Percentiles rank a stretch among this genome's conserved stretches.
Conservation (phyloP, 257 asterid species). For the Lycium barbarum region DNA sequence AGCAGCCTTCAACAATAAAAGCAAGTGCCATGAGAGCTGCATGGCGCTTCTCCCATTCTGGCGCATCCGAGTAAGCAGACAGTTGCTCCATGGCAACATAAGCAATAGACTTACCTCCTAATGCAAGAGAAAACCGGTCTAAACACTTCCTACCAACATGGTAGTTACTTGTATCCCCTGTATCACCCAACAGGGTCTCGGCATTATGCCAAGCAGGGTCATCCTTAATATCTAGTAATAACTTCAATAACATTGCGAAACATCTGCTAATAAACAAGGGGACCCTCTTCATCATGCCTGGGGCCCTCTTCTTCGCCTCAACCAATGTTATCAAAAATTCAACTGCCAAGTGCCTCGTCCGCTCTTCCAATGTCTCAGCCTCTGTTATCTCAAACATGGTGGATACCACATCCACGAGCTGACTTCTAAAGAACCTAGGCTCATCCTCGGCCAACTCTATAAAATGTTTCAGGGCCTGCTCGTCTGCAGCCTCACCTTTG, state of each 20-base stretch:
- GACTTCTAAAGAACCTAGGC: too few relatives aligned
- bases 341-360: not conserved
- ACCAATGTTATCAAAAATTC: not conserved
- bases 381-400: not conserved
- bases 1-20: too few relatives aligned
- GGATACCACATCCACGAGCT: not conserved
- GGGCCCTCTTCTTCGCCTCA: not conserved
- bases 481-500: conserved; percentile 41
- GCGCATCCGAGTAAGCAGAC: not conserved
- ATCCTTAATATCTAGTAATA: not conserved
- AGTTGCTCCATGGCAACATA: not conserved
- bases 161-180: not conserved
- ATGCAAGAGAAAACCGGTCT: not conserved
- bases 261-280: not conserved
- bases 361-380: not conserved
- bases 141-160: not conserved
- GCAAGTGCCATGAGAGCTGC: not conserved
- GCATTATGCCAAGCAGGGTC: not conserved
- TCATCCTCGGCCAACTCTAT: conserved; percentile 70
- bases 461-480: conserved; percentile 52
- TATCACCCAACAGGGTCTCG: fast-evolving
- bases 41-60: not conserved
- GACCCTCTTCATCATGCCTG: not conserved
- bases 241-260: not conserved
- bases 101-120: not conserved